A percentile compares a stretch with the other conserved stretches of the same genome.
These are phyloP conservation scores for Elsinoe fawcettii DNA, from an alignment of 2,329 filamentous ascomycete species.

Conservation along the genomic window DNA sequence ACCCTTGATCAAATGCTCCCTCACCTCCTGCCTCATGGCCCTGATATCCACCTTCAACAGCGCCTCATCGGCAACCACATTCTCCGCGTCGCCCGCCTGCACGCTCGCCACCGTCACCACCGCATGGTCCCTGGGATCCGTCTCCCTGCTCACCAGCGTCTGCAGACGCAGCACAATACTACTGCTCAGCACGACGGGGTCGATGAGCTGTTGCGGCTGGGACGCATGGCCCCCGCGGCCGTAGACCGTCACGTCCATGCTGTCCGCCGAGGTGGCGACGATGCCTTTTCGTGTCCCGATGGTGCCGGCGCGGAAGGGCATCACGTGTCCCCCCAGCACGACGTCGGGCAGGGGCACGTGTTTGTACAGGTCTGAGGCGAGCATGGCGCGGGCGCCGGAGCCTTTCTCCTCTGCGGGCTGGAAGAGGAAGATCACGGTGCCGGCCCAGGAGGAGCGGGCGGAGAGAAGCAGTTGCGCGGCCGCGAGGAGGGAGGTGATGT, in stretches of 20 bases:
- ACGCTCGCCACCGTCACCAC: slow-evolving; percentile 53
- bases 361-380: slow-evolving; percentile 51
- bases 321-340: slow-evolving; percentile 51
- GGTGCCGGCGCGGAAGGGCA: slow-evolving; percentile 36
- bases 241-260: slow-evolving; percentile 43
- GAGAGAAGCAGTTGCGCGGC: slow-evolving; percentile 45
- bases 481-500: slow-evolving; percentile 52
- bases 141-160: slow-evolving; percentile 50
- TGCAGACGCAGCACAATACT: slow-evolving; percentile 52
- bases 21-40: slow-evolving; percentile 38
- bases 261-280: slow-evolving; percentile 37
- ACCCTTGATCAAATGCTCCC: slow-evolving; percentile 40
- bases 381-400: slow-evolving; percentile 55
- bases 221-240: slow-evolving; percentile 53
- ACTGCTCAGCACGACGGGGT: slow-evolving; percentile 52
- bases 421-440: slow-evolving; percentile 57
- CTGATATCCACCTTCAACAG: slow-evolving; percentile 50
- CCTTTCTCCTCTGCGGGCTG: slow-evolving; percentile 61
- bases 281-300: slow-evolving; percentile 37
- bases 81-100: slow-evolving; percentile 53
- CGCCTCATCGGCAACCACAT: slow-evolving; percentile 51
- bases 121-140: slow-evolving; percentile 46
- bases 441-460: slow-evolving; percentile 46
- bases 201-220: slow-evolving; percentile 48
- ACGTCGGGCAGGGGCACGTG: slow-evolving; percentile 49